A percentile compares a stretch with the other conserved stretches of the same genome.
phyloP scores from a whole-genome alignment of 2,329 filamentous ascomycete species.

The Fusarium sp. region DNA sequence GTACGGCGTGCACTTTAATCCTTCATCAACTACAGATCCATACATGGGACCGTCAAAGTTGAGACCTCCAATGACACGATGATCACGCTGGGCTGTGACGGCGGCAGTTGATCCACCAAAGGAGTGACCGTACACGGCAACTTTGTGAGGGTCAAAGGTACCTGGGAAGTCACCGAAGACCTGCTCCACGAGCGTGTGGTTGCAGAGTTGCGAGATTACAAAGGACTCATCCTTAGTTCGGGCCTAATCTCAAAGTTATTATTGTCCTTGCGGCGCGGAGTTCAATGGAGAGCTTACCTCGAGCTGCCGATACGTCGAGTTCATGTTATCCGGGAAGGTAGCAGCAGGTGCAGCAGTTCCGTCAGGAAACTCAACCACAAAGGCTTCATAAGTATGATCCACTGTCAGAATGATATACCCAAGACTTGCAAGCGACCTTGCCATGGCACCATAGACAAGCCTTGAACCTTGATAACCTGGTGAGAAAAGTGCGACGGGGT shows the following conservation, averaged over 20 bases:
- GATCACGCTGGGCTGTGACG: constrained; percentile 43
- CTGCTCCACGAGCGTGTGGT: constrained; percentile 12
- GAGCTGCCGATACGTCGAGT: background rate
- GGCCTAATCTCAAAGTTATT: background rate
- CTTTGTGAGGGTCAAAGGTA: background rate
- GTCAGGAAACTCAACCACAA: constrained; percentile 56
- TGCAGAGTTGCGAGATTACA: constrained; percentile 35
- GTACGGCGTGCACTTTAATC: constrained; percentile 38
- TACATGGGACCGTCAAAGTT: constrained; percentile 25
- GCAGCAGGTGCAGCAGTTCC: constrained; percentile 41
- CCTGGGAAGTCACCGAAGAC: constrained; percentile 16
- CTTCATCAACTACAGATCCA: constrained; percentile 33
- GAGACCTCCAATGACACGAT: constrained; percentile 47
- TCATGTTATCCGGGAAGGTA: background rate
- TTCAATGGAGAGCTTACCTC: background rate
- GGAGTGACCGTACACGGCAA: constrained; percentile 20
- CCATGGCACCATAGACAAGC: constrained; percentile 53
- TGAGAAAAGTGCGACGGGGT: constrained; percentile 48
- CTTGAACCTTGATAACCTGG: constrained; percentile 55
- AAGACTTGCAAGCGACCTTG: constrained; percentile 55
- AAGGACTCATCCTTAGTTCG: constrained; percentile 12
- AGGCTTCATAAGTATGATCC: constrained; percentile 58
- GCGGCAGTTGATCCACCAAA: constrained; percentile 32
- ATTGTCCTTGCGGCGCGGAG: rapidly evolving
- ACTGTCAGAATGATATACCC: constrained; percentile 57